These are phyloP conservation scores for Dentipellis fragilis DNA, from an alignment of 768 basidiomycete species.

Conservation along the genomic window DNA sequence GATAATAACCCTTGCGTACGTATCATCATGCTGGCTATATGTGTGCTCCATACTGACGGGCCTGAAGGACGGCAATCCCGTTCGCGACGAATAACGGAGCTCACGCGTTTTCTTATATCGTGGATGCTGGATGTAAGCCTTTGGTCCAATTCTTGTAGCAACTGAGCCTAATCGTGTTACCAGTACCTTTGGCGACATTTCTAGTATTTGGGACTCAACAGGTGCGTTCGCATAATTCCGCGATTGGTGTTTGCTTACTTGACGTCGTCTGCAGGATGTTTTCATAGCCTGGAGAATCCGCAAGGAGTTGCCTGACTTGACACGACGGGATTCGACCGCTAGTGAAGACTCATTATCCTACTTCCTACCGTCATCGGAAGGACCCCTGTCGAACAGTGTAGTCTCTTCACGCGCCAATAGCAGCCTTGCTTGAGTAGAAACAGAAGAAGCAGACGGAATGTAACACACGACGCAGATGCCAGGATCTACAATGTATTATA, in stretches of 20 bases:
- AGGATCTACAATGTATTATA: too few species aligned
- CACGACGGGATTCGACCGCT: too few species aligned
- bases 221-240: conserved; percentile 19
- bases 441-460: too few species aligned
- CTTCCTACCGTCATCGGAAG: too few species aligned
- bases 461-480: too few species aligned
- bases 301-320: not conserved
- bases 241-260: not conserved
- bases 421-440: too few species aligned
- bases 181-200: conserved; percentile 41
- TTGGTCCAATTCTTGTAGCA: not conserved
- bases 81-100: not conserved
- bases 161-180: conserved; percentile 1
- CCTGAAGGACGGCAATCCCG: not conserved
- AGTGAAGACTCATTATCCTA: too few species aligned
- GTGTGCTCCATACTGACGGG: too few species aligned
- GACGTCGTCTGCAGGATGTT: conserved; percentile 24
- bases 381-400: too few species aligned
- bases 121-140: conserved; percentile 38
- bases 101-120: conserved; percentile 31
- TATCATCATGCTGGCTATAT: not conserved
- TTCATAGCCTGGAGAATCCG: conserved; percentile 19
- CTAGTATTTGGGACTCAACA: conserved; percentile 40
- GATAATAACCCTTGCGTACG: conserved; percentile 5
- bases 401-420: too few species aligned